phyloP scores from a whole-genome alignment of 257 asterid genomes.

The Solanum clarkiae region DNA sequence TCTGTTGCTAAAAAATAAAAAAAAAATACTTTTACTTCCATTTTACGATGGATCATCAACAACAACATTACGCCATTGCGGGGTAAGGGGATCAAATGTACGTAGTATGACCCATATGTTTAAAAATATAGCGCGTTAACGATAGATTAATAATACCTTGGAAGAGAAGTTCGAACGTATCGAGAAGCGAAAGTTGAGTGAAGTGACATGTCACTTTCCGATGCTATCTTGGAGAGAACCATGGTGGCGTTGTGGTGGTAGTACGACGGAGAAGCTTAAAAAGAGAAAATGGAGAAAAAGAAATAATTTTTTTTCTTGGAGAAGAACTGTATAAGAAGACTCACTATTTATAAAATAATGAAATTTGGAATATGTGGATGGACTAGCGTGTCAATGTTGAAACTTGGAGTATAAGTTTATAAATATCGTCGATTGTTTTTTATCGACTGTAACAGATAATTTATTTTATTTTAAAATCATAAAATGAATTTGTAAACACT shows the following conservation, averaged over 20 bases:
- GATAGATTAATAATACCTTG: conserved; percentile 25
- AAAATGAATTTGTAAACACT: background rate
- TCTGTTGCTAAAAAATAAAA: background rate
- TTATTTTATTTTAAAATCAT: background rate
- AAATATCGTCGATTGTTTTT: background rate
- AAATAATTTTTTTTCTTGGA: background rate
- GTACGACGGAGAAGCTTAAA: background rate
- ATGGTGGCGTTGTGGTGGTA: conserved; percentile 12
- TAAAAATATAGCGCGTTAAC: too few relatives aligned
- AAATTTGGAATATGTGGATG: background rate
- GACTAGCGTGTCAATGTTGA: background rate
- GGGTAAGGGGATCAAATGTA: too few relatives aligned
- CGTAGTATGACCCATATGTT: too few relatives aligned
- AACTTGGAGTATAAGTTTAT: background rate
- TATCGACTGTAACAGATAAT: background rate
- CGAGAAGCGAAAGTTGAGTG: conserved; percentile 86
- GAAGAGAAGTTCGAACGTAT: conserved; percentile 59
- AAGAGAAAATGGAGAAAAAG: background rate
- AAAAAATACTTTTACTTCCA: background rate
- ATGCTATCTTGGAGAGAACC: conserved; percentile 60
- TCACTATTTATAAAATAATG: background rate
- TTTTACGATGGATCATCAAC: background rate
- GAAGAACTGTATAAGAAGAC: background rate
- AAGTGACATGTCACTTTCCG: conserved; percentile 46
- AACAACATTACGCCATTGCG: too few relatives aligned